These are phyloP conservation scores for Saccharomyces eubayanus DNA, from an alignment of 805 yeast genomes.

Conservation along the genomic window DNA sequence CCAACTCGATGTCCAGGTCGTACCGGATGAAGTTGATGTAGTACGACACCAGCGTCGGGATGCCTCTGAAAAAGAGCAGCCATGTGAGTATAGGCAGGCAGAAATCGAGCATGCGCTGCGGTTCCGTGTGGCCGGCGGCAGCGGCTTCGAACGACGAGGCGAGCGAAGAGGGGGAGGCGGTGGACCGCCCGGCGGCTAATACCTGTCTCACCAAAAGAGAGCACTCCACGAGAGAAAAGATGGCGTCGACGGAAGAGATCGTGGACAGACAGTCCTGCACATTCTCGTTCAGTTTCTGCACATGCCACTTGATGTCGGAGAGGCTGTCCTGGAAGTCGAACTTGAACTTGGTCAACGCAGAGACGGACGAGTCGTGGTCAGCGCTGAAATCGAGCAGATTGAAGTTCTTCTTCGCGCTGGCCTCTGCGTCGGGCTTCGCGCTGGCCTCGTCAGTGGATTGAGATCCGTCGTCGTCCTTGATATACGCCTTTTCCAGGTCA, in stretches of 20 bases:
- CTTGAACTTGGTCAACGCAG: slow-evolving; percentile 6
- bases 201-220: slow-evolving; percentile 5
- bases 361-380: neutral
- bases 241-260: slow-evolving; percentile 14
- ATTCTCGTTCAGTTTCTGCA: slow-evolving; percentile 15
- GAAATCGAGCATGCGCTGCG: slow-evolving; percentile 4
- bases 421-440: neutral
- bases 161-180: neutral
- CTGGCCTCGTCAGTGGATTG: neutral
- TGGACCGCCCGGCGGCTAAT: neutral
- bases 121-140: neutral
- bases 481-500: neutral
- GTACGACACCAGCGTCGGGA: slow-evolving; percentile 21
- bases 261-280: slow-evolving; percentile 23
- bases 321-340: slow-evolving; percentile 19
- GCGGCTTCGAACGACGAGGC: neutral
- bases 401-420: neutral
- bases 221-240: slow-evolving; percentile 18
- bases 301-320: slow-evolving; percentile 13
- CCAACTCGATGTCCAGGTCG: slow-evolving; percentile 21
- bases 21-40: slow-evolving; percentile 28
- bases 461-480: neutral
- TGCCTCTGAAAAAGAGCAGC: slow-evolving; percentile 9
- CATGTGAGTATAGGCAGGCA: slow-evolving; percentile 9
- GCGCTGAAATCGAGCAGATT: neutral